Conservation (phyloP, 176 grass and related monocot genomes). For the Cenchrus fungigraminus region DNA sequence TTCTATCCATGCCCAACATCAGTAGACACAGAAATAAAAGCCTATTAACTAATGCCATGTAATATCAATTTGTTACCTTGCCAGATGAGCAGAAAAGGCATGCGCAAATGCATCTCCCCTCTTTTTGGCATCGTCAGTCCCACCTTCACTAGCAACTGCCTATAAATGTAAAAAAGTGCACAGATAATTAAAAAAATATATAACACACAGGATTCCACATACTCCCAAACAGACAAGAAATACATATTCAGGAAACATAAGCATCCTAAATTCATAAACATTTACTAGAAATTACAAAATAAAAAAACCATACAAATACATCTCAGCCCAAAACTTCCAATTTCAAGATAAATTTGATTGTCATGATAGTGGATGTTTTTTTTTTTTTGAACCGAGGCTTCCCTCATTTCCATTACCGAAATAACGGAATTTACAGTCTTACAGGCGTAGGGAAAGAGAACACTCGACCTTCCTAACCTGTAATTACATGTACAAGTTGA, state of each 20-base stretch:
- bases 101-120: slow-evolving; percentile 94
- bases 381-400: too few species aligned
- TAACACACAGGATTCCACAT: neutral
- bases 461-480: too few species aligned
- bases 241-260: neutral
- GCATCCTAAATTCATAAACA: slow-evolving; percentile 12
- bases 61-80: slow-evolving; percentile 58
- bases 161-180: slow-evolving; percentile 38
- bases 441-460: too few species aligned
- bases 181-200: slow-evolving; percentile 11
- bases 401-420: too few species aligned
- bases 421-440: too few species aligned
- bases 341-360: neutral
- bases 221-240: neutral
- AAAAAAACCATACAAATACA: neutral
- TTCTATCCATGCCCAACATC: neutral
- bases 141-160: slow-evolving; percentile 99
- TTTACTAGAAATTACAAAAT: slow-evolving; percentile 13
- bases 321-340: slow-evolving; percentile 12
- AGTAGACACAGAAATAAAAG: slow-evolving; percentile 7
- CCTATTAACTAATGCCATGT: slow-evolving; percentile 22
- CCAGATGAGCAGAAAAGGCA: slow-evolving; percentile 98
- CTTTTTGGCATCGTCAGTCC: slow-evolving; percentile 93
- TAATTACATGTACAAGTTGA: neutral
- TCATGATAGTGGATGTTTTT: neutral